Base-by-base conservation (phyloP, 2,329 filamentous ascomycete genomes). In the Whalleya microplaca region DNA sequence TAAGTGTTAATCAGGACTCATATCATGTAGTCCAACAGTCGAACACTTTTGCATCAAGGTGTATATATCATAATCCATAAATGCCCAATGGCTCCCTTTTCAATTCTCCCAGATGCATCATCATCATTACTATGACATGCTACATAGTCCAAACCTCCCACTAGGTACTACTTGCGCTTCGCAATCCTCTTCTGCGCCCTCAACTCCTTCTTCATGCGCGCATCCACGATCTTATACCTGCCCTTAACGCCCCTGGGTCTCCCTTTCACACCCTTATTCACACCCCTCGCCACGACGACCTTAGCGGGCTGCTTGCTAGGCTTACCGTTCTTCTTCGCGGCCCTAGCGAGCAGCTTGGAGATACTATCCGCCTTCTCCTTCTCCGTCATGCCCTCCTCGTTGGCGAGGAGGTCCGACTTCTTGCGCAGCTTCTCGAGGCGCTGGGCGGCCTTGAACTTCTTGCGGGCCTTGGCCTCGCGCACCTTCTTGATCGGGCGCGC, bases 401-500 rank as follows among this genome's bases (percentile, higher is more conserved):
- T 91, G 19, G 88, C 89, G 48, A 99, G 77, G 67, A 96, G 77
- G 41, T 96, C 93, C n/a, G 87, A 91, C 84, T 99, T 99, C 86
- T 96, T 96, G 79, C 92, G 91, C 62, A 99, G 79, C 79, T 96
- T 97, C 83, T 99, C 95, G 27, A 99, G 77, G 55, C 85, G 84
- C 75, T 96, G 91, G 0, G 92, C 94, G 8, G 93, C 88, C 83
- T 96, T 96, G 76, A 96, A 89, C 80, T 97, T 98, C 87, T 99
- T 99, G 57, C 95, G 84, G 37, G 93, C 94, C 77, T 96, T 93
- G 21, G 95, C 95, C 76, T 99, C 95, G 66, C 91, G 89, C 29
- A 99, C 95, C 81, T 99, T 99, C 84, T 99, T 99, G 84, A 98
- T 98, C 0, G 95, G 95, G 29, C 95, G 87, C 7, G 94, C 95